phyloP scores from a whole-genome alignment of 2,329 filamentous ascomycete genomes.

The Plectosphaerella plurivora region DNA sequence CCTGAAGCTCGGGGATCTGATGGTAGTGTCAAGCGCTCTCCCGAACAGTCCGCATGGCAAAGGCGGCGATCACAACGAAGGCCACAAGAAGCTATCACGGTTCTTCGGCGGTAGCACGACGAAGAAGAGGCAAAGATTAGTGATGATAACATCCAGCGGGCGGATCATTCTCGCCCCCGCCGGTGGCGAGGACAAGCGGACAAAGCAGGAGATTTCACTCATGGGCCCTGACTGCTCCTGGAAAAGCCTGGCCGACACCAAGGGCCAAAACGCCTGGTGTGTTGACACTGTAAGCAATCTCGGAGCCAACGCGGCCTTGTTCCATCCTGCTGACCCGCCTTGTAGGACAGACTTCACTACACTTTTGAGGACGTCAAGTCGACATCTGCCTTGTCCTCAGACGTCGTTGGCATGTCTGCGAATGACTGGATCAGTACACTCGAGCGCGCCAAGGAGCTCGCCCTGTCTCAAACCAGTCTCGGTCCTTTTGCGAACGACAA shows the following conservation, averaged over 20 bases:
- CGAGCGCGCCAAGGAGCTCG: slow-evolving; percentile 81
- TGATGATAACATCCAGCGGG: slow-evolving; percentile 91
- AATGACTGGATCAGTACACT: slow-evolving; percentile 92
- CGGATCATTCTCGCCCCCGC: slow-evolving; percentile 86
- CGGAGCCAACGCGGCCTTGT: background rate
- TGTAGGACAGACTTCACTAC: slow-evolving; percentile 55
- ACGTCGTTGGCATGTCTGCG: slow-evolving; percentile 62
- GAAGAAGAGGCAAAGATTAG: slow-evolving; percentile 88
- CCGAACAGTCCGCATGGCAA: slow-evolving; percentile 70
- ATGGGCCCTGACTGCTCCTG: slow-evolving; percentile 71
- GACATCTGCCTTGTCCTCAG: slow-evolving; percentile 45
- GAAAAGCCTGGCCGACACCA: slow-evolving; percentile 77
- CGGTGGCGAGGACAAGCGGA: slow-evolving; percentile 91
- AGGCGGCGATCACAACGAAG: slow-evolving; percentile 58
- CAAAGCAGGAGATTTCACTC: slow-evolving; percentile 88
- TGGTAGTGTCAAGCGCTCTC: slow-evolving; percentile 75
- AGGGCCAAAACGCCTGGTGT: slow-evolving; percentile 82
- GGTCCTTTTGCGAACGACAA: slow-evolving; percentile 64
- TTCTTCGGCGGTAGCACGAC: slow-evolving; percentile 90
- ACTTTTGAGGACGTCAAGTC: slow-evolving; percentile 91
- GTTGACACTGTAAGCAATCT: slow-evolving; percentile 80
- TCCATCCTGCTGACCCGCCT: slow-evolving; percentile 2
- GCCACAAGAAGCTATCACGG: slow-evolving; percentile 83
- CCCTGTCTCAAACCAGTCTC: slow-evolving; percentile 65
- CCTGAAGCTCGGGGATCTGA: slow-evolving; percentile 84